Conservation (phyloP, 108 stramenopile genomes). For the Aurantiochytrium sp. region DNA sequence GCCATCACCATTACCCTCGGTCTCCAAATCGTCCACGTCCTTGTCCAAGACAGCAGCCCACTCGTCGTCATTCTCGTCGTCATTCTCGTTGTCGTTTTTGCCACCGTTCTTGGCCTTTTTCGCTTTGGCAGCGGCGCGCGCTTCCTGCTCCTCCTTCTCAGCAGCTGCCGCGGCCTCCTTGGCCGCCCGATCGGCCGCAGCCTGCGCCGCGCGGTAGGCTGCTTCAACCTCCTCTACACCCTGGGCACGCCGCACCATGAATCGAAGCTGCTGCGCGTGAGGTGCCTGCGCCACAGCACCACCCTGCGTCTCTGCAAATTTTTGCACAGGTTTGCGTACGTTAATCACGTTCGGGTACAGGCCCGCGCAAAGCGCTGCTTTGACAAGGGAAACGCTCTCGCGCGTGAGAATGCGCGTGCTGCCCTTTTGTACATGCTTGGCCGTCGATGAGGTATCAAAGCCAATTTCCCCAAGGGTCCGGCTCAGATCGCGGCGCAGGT, state of each 20-base stretch:
- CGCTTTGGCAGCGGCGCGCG: not conserved
- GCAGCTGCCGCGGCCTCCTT: not conserved
- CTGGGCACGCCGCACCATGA: not conserved
- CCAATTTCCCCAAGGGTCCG: constrained; percentile 14
- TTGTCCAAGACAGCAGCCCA: not conserved
- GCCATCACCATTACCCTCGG: not conserved
- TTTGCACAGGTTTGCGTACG: not conserved
- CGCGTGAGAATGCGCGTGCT: not conserved
- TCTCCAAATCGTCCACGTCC: not conserved
- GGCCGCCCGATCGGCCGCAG: not conserved
- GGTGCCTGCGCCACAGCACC: not conserved
- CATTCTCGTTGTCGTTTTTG: not conserved
- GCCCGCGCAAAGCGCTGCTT: constrained; percentile 39
- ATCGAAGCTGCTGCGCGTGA: not conserved
- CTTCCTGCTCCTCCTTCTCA: too few relatives aligned
- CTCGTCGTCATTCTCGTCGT: not conserved
- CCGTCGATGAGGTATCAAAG: constrained; percentile 16
- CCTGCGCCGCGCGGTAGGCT: not conserved
- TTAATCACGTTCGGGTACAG: constrained; percentile 48
- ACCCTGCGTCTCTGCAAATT: not conserved
- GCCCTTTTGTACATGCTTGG: not conserved
- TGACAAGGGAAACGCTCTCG: constrained; percentile 27
- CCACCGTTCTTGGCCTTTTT: not conserved
- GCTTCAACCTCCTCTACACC: not conserved
- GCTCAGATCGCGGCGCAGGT: constrained; percentile 10